Base-by-base conservation (phyloP, 495 filamentous ascomycete species). In the Apodospora peruviana region DNA sequence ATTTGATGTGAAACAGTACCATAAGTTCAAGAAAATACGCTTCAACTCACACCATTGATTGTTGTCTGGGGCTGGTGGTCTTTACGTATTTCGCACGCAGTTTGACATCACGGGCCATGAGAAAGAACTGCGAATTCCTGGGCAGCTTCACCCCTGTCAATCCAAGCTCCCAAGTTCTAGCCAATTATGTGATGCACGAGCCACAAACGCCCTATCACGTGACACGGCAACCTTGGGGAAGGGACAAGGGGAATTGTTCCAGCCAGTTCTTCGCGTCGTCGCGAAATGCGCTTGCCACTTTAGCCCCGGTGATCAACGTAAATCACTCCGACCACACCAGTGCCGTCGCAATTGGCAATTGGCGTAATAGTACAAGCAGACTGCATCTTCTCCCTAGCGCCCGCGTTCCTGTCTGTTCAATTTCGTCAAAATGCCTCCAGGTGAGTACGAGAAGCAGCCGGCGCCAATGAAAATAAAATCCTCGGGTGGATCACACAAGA, bases 401-500 rank as follows among this genome's bases (percentile, higher is more conserved):
- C 27, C 27, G 14, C 14, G 7, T 32, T 32, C 27, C 27, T 14
- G 27, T 7, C 7, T 32, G 7, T 14, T 32, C 27, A 32, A 32
- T 7, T 7, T 14, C 27, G 14, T 23, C 20, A 57, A 43, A 39
- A 61, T 61, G 58, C 58, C 58, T 18, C 55, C 55, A 45, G 54
- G 58, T 61, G 53, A 46, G 57, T 25, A 10, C 20, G 5, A 8
- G 32, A 22, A n/a, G 16, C 24, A n/a, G 16, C 24, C 9, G 27
- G 36, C 49, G 41, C 41, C n/a, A n/a, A n/a, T n/a, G n/a, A n/a
- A n/a, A n/a, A n/a, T n/a, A n/a, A 38, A 23, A 18, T n/a, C 17
- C 21, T 8, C 32, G 18, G 2, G 34, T 35, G 12, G 11, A 12
- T 16, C 17, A 12, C 34, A 16, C 34, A 23, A 47, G 11, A 9